Evolutionary conservation across 768 basidiomycete genomes (phyloP), one percentile per base, ranked within the genome.

Genomic region (Phylloporus sp.): DNA sequence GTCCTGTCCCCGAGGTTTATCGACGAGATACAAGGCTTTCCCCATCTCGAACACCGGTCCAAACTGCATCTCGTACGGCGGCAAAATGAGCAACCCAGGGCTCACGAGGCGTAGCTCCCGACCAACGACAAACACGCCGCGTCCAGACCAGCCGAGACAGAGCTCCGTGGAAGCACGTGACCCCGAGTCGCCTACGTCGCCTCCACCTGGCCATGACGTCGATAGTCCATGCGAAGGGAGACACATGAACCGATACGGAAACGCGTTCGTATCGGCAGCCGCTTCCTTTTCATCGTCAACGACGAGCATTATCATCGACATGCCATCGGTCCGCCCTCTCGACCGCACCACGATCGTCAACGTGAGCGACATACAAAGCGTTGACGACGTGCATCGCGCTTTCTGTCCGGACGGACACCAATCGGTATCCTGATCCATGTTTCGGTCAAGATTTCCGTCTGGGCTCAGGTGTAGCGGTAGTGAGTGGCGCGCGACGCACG

Each of bases 51-150:
- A 62, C 6, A 49, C 49, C 8, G 62, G 64, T 6, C 62, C 64
- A 14, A 53, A 18, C 36, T 66, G 51, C 62, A 63, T 66, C 26
- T 63, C 62, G 40, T 42, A 57, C 15, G 64, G 64, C n/a, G 54
- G 53, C 6, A 64, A 34, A n/a, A 66, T 41, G 10, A 52, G 31
- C n/a, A 64, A 27, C 1, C 48, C 59, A 1, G 59, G 62, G 32
- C 56, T 50, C 35, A 64, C 52, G 3, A 64, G 44, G 9, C 62
- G 50, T 0, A 66, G 33, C 23, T 53, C 64, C 44, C 42, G 32
- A 13, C 62, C 62, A 14, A 55, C 41, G 15, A 66, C 59, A 20
- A 47, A 61, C 28, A 66, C 36, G 0, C 64, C 62, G 1, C 62
- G 64, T n/a, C 64, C 62, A 15, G 64, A 64, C 23, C 52, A 51